These are phyloP conservation scores for Artemisia annua DNA, from an alignment of 129 eudicot species.

Conservation along the genomic window DNA sequence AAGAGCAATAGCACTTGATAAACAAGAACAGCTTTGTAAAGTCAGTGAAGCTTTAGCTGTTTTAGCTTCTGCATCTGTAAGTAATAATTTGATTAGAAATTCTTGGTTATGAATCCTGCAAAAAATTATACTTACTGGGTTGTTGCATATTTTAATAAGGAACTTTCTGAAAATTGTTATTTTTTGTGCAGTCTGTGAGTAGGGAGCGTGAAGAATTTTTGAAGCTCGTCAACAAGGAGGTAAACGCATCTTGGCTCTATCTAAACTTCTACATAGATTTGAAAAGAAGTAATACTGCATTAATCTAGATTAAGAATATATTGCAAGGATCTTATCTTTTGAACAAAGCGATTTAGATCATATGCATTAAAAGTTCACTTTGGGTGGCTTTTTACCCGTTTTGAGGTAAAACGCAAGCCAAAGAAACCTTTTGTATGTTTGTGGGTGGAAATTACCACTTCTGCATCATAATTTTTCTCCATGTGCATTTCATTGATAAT, in stretches of 20 bases:
- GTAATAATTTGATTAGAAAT: conserved; percentile 20
- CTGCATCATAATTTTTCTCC: conserved; percentile 17
- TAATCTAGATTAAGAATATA: background rate
- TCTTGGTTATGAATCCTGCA: conserved; percentile 4
- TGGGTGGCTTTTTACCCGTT: background rate
- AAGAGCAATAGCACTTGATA: conserved; percentile 62
- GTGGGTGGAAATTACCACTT: background rate
- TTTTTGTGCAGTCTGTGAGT: conserved; percentile 87
- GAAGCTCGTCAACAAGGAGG: conserved; percentile 96
- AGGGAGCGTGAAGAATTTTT: conserved; percentile 95
- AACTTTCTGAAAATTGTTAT: conserved; percentile 18
- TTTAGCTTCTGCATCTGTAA: conserved; percentile 95
- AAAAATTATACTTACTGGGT: conserved; percentile 4
- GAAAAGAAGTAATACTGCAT: background rate
- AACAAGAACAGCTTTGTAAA: conserved; percentile 90
- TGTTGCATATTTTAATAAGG: background rate
- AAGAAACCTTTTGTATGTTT: background rate
- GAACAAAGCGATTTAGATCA: background rate
- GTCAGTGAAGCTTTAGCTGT: conserved; percentile 96
- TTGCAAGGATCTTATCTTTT: no score
- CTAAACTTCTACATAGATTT: background rate
- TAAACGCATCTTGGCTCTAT: conserved; percentile 21
- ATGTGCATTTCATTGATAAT: background rate
- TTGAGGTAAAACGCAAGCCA: conserved; percentile 1
- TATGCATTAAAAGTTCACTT: background rate